Evolutionary conservation across 345 rosid genomes (phyloP).

Genomic region (Gynandropsis gynandra): DNA sequence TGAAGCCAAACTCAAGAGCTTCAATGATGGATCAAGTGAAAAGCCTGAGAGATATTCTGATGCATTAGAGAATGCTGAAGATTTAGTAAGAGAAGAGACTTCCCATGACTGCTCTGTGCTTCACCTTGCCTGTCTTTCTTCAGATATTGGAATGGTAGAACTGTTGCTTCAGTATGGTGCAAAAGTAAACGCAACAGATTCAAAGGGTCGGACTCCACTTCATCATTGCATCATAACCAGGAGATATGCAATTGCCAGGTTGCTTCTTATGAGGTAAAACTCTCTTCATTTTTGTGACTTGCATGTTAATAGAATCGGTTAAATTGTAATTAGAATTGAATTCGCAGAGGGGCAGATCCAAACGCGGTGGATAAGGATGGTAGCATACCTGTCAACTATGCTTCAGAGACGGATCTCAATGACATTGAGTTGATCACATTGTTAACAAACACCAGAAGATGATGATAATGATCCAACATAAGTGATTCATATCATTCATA

Average conservation of each 20-base stretch:
- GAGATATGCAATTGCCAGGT: constrained; percentile 47
- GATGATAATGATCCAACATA: too few relatives aligned
- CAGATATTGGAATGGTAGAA: constrained; percentile 76
- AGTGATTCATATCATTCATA: too few relatives aligned
- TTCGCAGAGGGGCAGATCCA: constrained; percentile 70
- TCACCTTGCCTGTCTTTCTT: constrained; percentile 71
- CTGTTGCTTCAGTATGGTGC: constrained; percentile 72
- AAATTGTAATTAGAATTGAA: too few relatives aligned
- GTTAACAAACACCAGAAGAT: constrained; percentile 33
- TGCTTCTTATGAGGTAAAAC: constrained; percentile 55
- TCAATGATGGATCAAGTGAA: constrained; percentile 35
- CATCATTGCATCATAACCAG: constrained; percentile 51
- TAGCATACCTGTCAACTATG: constrained; percentile 38
- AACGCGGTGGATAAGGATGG: constrained; percentile 38
- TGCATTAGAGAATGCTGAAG: constrained; percentile 11
- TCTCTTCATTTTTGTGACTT: not conserved
- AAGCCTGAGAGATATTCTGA: constrained; percentile 27
- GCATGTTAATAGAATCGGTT: too few relatives aligned
- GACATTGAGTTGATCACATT: constrained; percentile 39
- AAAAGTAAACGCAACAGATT: constrained; percentile 46
- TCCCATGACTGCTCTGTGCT: constrained; percentile 56
- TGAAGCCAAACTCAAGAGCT: constrained; percentile 27
- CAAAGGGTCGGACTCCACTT: constrained; percentile 50
- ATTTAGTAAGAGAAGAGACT: constrained; percentile 33
- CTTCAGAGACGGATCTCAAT: constrained; percentile 34